Conservation (phyloP, 768 basidiomycete genomes). For the Boletus patriciae region DNA sequence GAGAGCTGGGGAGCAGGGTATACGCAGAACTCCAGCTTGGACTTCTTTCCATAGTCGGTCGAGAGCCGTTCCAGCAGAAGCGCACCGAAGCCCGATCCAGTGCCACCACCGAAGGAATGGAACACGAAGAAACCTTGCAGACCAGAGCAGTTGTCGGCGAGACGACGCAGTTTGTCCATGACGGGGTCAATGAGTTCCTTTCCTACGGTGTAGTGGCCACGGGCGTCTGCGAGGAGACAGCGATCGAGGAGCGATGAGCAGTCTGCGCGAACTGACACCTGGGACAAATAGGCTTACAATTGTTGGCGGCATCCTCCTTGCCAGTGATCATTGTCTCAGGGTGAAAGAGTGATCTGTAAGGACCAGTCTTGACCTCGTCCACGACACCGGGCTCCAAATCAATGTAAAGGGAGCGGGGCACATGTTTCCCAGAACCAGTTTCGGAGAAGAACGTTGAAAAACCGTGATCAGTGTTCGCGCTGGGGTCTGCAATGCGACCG, state of each 20-base stretch:
- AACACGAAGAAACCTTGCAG: slow-evolving; percentile 99
- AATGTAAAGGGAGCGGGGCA: slow-evolving; percentile 95
- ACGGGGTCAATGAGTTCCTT: slow-evolving; percentile 97
- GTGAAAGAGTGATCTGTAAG: slow-evolving; percentile 93
- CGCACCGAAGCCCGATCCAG: slow-evolving; percentile 98
- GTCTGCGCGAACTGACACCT: neutral
- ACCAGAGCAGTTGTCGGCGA: slow-evolving; percentile 97
- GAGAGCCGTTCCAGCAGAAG: slow-evolving; percentile 96
- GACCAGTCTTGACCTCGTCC: slow-evolving; percentile 91
- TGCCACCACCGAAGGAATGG: slow-evolving; percentile 99
- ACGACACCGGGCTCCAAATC: slow-evolving; percentile 94
- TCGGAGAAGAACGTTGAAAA: slow-evolving; percentile 99
- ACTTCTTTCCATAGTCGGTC: slow-evolving; percentile 99
- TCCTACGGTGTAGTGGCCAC: slow-evolving; percentile 98
- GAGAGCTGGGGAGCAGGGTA: slow-evolving; percentile 95
- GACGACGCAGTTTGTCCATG: slow-evolving; percentile 94
- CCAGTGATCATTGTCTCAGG: slow-evolving; percentile 96
- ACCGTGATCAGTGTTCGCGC: slow-evolving; percentile 63
- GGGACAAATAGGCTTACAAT: slow-evolving; percentile 65
- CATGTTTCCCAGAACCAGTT: slow-evolving; percentile 90
- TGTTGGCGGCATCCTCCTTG: slow-evolving; percentile 99
- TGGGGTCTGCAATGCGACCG: slow-evolving; percentile 75
- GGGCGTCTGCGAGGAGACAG: slow-evolving; percentile 65
- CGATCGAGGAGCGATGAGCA: slow-evolving; percentile 16
- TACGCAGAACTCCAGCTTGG: slow-evolving; percentile 97